Conservation (phyloP, 306 rosid species). For the Mucuna pruriens region DNA sequence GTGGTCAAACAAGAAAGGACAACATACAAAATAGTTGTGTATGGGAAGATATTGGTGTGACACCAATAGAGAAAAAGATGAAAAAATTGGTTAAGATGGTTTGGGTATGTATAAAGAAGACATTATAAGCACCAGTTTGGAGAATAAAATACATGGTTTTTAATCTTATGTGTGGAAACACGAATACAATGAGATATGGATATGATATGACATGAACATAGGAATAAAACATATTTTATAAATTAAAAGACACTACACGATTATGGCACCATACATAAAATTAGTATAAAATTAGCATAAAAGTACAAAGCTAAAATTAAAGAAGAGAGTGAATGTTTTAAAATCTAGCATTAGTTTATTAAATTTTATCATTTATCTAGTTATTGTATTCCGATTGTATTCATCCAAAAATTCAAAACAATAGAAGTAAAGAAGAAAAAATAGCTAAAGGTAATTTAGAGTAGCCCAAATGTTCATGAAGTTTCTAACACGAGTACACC, state of each 20-base stretch:
- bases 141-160: neutral
- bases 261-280: neutral
- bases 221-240: neutral
- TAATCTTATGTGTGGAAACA: neutral
- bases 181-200: neutral
- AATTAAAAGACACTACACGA: neutral
- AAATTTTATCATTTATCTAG: neutral
- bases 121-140: too few relatives aligned
- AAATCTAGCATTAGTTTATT: neutral
- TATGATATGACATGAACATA: neutral
- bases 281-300: neutral
- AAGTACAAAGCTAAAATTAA: neutral
- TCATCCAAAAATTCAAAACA: neutral
- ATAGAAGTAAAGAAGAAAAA: neutral
- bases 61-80: too few relatives aligned
- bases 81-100: too few relatives aligned
- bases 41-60: too few relatives aligned
- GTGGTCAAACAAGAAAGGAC: too few relatives aligned
- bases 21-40: too few relatives aligned
- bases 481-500: neutral
- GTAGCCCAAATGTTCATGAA: neutral
- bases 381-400: neutral
- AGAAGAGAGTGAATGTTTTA: neutral
- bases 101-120: too few relatives aligned
- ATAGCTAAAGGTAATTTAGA: neutral